Evolutionary conservation across 805 yeast genomes (phyloP).

Genomic region (Wickerhamiella sergipiensis): DNA sequence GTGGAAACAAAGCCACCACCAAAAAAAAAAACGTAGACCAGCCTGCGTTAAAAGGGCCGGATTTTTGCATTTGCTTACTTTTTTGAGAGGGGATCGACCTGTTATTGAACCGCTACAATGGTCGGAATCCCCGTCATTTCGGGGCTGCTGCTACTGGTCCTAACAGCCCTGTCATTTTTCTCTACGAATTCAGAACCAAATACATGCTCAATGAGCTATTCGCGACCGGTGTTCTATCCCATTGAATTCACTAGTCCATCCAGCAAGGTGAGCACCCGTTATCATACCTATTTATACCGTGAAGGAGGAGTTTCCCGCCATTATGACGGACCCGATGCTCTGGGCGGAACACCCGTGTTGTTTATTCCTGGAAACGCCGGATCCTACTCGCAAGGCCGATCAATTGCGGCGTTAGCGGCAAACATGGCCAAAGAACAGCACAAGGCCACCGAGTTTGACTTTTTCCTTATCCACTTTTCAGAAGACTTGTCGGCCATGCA

Average conservation of each 20-base stretch:
- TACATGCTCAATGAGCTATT: slow-evolving; percentile 14
- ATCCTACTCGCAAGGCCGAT: slow-evolving; percentile 73
- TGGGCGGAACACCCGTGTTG: slow-evolving; percentile 73
- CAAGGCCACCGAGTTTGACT: slow-evolving; percentile 40
- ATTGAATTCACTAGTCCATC: slow-evolving; percentile 9
- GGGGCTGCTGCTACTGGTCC: neutral
- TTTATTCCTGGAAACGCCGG: slow-evolving; percentile 99
- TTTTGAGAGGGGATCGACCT: too few species aligned
- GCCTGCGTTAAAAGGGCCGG: too few species aligned
- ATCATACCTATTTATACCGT: slow-evolving; percentile 71
- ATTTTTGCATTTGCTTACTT: too few species aligned
- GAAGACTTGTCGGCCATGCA: slow-evolving; percentile 95
- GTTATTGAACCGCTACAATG: neutral
- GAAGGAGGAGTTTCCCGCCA: slow-evolving; percentile 43
- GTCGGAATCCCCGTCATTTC: neutral
- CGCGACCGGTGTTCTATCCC: slow-evolving; percentile 9
- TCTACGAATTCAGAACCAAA: slow-evolving; percentile 10
- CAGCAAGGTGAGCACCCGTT: slow-evolving; percentile 21
- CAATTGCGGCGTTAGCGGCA: slow-evolving; percentile 78
- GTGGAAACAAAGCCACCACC: too few species aligned
- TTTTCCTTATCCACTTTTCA: slow-evolving; percentile 85
- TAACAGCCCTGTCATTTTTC: slow-evolving; percentile 2
- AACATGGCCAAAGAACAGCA: slow-evolving; percentile 33
- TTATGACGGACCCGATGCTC: slow-evolving; percentile 23
- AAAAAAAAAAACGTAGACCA: too few species aligned